phyloP scores from a whole-genome alignment of 176 grass and related monocot genomes.

The Cenchrus purpureus region DNA sequence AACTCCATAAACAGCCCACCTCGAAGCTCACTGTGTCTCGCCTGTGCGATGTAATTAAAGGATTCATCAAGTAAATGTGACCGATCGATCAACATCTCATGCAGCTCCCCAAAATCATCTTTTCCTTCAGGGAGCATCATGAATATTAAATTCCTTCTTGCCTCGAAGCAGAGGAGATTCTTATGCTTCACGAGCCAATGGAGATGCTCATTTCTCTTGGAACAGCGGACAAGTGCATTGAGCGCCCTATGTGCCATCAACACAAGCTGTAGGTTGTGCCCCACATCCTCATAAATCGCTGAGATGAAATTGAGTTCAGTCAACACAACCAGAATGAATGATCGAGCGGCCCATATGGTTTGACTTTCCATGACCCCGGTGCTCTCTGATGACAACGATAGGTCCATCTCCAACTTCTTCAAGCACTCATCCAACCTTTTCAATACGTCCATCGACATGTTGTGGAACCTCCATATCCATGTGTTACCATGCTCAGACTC shows the following conservation, averaged over 20 bases:
- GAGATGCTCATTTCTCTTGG: slow-evolving; percentile 72
- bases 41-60: slow-evolving; percentile 79
- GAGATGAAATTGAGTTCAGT: slow-evolving; percentile 76
- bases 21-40: slow-evolving; percentile 58
- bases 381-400: slow-evolving; percentile 51
- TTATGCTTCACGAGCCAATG: slow-evolving; percentile 86
- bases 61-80: slow-evolving; percentile 78
- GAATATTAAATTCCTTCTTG: slow-evolving; percentile 83
- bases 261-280: slow-evolving; percentile 58
- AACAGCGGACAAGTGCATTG: slow-evolving; percentile 67
- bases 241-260: slow-evolving; percentile 58
- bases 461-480: slow-evolving; percentile 67
- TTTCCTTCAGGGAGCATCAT: slow-evolving; percentile 94
- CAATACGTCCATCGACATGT: slow-evolving; percentile 62
- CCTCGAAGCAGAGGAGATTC: slow-evolving; percentile 77
- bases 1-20: slow-evolving; percentile 97
- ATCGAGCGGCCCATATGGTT: slow-evolving; percentile 41
- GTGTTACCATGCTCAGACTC: slow-evolving; percentile 54
- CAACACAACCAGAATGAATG: slow-evolving; percentile 65
- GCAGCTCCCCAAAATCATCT: slow-evolving; percentile 83
- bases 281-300: slow-evolving; percentile 76
- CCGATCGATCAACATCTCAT: slow-evolving; percentile 97
- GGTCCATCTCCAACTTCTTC: slow-evolving; percentile 67
- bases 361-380: slow-evolving; percentile 52
- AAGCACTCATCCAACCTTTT: slow-evolving; percentile 69